Evolutionary conservation across 163 green algal species (phyloP).

Genomic region (Prototheca wickerhamii): DNA sequence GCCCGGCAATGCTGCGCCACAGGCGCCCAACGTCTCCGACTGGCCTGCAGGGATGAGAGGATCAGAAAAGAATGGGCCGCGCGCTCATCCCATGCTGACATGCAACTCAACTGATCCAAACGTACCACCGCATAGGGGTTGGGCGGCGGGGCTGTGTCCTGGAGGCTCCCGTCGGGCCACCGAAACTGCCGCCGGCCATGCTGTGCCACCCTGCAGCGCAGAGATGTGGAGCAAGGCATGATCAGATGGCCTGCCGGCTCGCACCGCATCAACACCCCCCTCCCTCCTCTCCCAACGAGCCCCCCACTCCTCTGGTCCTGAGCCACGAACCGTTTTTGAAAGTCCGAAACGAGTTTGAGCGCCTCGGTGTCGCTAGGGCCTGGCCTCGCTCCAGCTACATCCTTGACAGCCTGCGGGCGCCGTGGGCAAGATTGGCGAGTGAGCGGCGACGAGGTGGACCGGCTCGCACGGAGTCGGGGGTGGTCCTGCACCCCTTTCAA

Average conservation of each 20-base stretch:
- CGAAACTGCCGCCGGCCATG: constrained; percentile 33
- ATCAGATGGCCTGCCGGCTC: background rate
- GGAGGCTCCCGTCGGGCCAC: constrained; percentile 42
- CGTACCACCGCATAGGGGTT: constrained; percentile 35
- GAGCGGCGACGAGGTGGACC: background rate
- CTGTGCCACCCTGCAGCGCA: constrained; percentile 15
- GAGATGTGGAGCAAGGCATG: background rate
- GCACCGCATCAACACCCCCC: background rate
- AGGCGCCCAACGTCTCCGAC: constrained; percentile 30
- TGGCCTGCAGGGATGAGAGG: constrained; percentile 16
- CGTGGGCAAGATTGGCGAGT: background rate
- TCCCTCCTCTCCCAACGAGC: background rate
- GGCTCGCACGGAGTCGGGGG: background rate
- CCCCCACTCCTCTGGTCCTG: background rate
- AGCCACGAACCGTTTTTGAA: background rate
- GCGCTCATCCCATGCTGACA: background rate
- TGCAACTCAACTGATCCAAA: background rate
- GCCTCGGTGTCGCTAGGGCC: background rate
- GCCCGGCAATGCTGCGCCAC: constrained; percentile 40
- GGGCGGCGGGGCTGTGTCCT: constrained; percentile 16
- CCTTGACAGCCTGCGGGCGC: background rate
- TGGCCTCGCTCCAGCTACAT: background rate
- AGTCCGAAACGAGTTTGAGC: background rate
- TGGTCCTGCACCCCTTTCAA: background rate
- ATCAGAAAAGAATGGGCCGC: background rate